Conservation (phyloP, 2,329 filamentous ascomycete species). For the Colletotrichum trifolii region DNA sequence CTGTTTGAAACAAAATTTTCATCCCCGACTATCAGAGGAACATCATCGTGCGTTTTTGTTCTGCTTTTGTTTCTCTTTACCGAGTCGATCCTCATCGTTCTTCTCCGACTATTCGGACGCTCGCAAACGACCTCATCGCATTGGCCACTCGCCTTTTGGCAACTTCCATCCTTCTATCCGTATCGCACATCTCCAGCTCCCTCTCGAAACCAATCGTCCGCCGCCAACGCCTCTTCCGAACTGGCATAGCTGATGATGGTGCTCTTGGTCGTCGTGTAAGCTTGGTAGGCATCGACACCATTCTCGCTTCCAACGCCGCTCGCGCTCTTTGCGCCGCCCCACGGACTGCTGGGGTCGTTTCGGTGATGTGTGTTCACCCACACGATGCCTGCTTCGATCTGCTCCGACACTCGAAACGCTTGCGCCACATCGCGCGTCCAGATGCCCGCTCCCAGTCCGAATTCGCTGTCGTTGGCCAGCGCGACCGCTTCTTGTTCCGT, state of each 20-base stretch:
- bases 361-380: conserved; percentile 74
- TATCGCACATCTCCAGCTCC: conserved; percentile 68
- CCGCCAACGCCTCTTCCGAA: conserved; percentile 59
- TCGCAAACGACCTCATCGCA: background rate
- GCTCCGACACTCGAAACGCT: conserved; percentile 77
- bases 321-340: conserved; percentile 72
- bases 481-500: conserved; percentile 77
- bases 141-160: background rate
- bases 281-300: conserved; percentile 71
- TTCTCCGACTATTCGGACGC: no score
- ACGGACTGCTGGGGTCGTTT: conserved; percentile 77
- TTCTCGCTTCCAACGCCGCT: conserved; percentile 81
- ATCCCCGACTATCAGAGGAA: conserved; percentile 35
- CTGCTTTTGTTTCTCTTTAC: background rate
- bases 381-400: conserved; percentile 72
- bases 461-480: conserved; percentile 78
- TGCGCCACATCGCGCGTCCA: conserved; percentile 82
- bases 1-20: conserved; percentile 19
- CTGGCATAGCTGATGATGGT: conserved; percentile 77
- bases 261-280: conserved; percentile 71
- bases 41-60: background rate
- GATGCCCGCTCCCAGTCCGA: conserved; percentile 80
- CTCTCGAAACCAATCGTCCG: conserved; percentile 77
- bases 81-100: background rate
- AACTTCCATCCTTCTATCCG: conserved; percentile 52